Percentiles rank a stretch among this genome's conserved stretches.
Evolutionary conservation across 805 yeast genomes (phyloP).

Genomic region (Sugiyamaella lignohabitans): DNA sequence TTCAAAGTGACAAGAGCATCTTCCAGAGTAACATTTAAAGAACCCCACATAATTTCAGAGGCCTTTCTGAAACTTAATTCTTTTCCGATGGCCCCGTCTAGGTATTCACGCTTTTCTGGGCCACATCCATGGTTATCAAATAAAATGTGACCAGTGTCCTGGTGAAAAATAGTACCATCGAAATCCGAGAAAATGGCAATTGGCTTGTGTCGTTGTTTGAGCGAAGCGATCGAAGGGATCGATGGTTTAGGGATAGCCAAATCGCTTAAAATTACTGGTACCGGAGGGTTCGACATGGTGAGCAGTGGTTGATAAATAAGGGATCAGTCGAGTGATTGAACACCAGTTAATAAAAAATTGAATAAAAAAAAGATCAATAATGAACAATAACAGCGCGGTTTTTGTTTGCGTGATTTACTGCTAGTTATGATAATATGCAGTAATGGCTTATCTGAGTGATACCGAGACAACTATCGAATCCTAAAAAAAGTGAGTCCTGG

Average conservation of each 20-base stretch:
- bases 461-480: no score
- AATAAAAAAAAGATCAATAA: no score
- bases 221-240: constrained; percentile 13
- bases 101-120: constrained; percentile 30
- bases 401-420: no score
- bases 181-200: constrained; percentile 30
- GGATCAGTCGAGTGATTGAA: no score
- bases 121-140: constrained; percentile 41
- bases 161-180: constrained; percentile 41
- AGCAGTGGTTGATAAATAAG: no score
- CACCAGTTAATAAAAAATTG: no score
- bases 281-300: constrained; percentile 8
- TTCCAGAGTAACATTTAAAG: constrained; percentile 35
- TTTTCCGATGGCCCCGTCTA: constrained; percentile 35
- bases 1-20: constrained; percentile 34
- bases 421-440: no score
- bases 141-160: constrained; percentile 41
- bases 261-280: constrained; percentile 9
- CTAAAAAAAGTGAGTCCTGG: no score
- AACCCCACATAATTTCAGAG: constrained; percentile 40
- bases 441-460: no score
- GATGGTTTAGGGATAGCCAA: constrained; percentile 13
- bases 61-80: constrained; percentile 35
- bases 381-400: no score
- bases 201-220: constrained; percentile 13